phyloP scores from a whole-genome alignment of 2,329 filamentous ascomycete species.

The Thielaviopsis populi region DNA sequence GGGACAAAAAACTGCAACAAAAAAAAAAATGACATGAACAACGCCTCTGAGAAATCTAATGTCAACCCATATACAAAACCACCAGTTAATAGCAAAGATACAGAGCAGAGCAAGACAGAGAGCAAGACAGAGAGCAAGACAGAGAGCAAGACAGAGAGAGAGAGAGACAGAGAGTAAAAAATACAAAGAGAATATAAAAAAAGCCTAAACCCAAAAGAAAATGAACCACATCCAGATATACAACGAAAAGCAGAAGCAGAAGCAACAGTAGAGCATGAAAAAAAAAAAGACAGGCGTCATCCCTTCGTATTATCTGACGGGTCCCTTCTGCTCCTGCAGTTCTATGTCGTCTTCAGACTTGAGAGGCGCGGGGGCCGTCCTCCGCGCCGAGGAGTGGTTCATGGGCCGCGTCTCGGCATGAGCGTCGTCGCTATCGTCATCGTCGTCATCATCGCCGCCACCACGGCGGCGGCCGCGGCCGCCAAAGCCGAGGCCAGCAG shows the following conservation, averaged over 20 bases:
- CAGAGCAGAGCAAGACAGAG: neutral
- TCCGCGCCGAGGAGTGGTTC: constrained; percentile 19
- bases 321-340: constrained; percentile 32
- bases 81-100: constrained; percentile 1
- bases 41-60: constrained; percentile 4
- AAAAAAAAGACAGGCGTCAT: constrained; percentile 3
- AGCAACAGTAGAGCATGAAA: constrained; percentile 8
- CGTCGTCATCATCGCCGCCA: constrained; percentile 61
- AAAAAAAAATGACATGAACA: neutral
- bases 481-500: constrained; percentile 55
- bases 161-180: neutral
- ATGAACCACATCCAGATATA: neutral
- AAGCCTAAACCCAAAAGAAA: constrained; percentile 9
- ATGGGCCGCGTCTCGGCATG: constrained; percentile 18
- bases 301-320: constrained; percentile 18
- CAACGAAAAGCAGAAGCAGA: neutral
- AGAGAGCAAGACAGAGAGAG: neutral
- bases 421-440: constrained; percentile 41
- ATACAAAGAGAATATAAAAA: constrained; percentile 2
- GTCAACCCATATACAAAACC: constrained; percentile 8
- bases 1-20: neutral
- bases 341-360: constrained; percentile 35
- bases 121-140: neutral
- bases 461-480: constrained; percentile 56
- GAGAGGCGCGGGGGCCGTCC: constrained; percentile 24